Evolutionary conservation across 805 yeast genomes (phyloP).

Genomic region (Teunomyces aglyptinius): DNA sequence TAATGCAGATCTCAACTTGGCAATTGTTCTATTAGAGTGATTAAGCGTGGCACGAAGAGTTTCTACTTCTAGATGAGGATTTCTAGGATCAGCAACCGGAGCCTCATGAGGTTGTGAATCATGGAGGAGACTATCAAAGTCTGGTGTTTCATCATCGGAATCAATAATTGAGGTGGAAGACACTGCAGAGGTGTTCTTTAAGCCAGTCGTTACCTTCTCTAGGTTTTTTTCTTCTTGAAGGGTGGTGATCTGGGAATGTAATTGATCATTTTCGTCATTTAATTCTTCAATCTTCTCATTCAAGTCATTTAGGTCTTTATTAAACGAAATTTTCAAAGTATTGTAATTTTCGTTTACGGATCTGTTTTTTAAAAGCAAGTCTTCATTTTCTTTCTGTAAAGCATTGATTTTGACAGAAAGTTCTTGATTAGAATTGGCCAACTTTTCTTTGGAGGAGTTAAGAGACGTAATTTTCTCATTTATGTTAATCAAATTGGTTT

Average conservation of each 20-base stretch:
- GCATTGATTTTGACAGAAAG: constrained; percentile 24
- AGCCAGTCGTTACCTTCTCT: constrained; percentile 1
- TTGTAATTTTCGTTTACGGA: constrained; percentile 40
- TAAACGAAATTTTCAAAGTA: constrained; percentile 32
- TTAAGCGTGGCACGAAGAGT: constrained; percentile 62
- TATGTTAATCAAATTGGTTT: constrained; percentile 46
- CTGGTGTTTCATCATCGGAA: constrained; percentile 31
- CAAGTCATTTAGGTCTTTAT: constrained; percentile 46
- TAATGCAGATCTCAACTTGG: constrained; percentile 53
- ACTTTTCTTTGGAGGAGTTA: constrained; percentile 39
- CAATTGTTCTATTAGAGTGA: constrained; percentile 62
- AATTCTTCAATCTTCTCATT: constrained; percentile 54
- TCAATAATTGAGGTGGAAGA: constrained; percentile 22
- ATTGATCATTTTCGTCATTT: constrained; percentile 66
- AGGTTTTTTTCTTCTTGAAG: constrained; percentile 15
- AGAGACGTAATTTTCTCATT: constrained; percentile 44
- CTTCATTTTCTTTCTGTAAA: constrained; percentile 51
- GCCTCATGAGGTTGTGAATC: constrained; percentile 26
- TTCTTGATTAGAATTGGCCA: constrained; percentile 32
- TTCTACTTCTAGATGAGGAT: constrained; percentile 57
- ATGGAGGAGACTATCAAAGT: constrained; percentile 31
- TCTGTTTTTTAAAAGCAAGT: constrained; percentile 37
- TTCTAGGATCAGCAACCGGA: constrained; percentile 33
- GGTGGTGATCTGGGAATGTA: constrained; percentile 39
- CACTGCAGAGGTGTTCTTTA: background rate